phyloP scores from a whole-genome alignment of 1,284 basidiomycete genomes.

The Phlebopus sp. region DNA sequence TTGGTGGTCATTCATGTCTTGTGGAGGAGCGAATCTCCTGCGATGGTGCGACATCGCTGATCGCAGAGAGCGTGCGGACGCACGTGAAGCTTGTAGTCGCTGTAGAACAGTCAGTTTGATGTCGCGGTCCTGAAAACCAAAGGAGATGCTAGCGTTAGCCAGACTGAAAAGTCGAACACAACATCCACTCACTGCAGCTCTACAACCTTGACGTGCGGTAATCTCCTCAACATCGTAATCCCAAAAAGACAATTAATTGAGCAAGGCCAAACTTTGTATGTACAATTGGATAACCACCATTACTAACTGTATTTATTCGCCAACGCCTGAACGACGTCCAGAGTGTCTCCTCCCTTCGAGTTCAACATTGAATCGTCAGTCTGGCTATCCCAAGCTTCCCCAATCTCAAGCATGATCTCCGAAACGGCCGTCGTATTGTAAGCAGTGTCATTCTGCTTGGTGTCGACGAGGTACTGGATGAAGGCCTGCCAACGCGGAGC shows the following conservation, averaged over 20 bases:
- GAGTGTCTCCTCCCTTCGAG: conserved; percentile 29
- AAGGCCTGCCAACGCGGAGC: conserved; percentile 37
- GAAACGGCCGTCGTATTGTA: conserved; percentile 31
- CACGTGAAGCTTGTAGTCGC: conserved; percentile 1
- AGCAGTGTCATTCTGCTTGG: conserved; percentile 26
- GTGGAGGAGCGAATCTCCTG: conserved; percentile 11
- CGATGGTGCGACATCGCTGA: conserved; percentile 17
- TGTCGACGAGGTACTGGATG: conserved; percentile 31
- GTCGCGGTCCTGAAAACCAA: background rate
- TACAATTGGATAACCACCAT: too few species aligned
- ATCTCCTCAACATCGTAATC: too few species aligned
- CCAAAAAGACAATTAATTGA: too few species aligned
- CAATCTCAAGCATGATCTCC: conserved; percentile 32
- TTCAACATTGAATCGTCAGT: conserved; percentile 21
- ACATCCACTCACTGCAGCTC: too few species aligned
- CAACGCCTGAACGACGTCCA: conserved; percentile 23
- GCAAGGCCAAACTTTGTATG: too few species aligned
- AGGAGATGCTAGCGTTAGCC: background rate
- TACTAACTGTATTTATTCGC: conserved; percentile 18
- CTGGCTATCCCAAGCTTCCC: conserved; percentile 31
- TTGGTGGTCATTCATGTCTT: background rate
- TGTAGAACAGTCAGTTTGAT: conserved; percentile 20
- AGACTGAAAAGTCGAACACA: too few species aligned
- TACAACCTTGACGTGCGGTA: too few species aligned
- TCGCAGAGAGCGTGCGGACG: conserved; percentile 6